Percentiles rank a stretch among this genome's conserved stretches.
Evolutionary conservation across 768 basidiomycete genomes (phyloP).

Genomic region (Boletus rubroflammeus): DNA sequence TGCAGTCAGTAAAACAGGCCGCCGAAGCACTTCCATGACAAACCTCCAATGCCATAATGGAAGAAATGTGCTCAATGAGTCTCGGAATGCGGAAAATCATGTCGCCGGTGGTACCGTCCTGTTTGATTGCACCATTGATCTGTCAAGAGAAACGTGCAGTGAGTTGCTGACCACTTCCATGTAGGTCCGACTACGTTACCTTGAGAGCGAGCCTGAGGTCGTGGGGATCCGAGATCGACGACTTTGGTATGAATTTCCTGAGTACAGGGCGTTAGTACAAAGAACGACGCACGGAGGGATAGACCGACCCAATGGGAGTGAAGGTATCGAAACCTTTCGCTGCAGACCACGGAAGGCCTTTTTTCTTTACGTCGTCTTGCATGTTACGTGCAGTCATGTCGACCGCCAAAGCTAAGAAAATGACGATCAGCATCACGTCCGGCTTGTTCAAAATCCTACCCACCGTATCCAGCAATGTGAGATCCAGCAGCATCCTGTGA

Average conservation of each 20-base stretch:
- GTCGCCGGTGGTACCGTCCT: constrained; percentile 79
- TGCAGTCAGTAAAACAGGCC: not conserved
- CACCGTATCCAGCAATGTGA: constrained; percentile 92
- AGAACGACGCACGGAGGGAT: not conserved
- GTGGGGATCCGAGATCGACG: constrained; percentile 64
- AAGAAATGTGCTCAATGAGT: constrained; percentile 86
- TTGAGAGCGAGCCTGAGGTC: constrained; percentile 74
- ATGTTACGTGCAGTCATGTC: constrained; percentile 97
- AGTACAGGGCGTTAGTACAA: constrained; percentile 1
- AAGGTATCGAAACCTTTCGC: constrained; percentile 98
- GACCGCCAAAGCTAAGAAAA: constrained; percentile 71
- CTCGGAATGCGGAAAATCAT: constrained; percentile 93
- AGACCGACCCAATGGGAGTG: constrained; percentile 76
- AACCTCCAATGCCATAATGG: constrained; percentile 97
- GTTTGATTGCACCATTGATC: constrained; percentile 83
- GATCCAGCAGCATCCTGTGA: constrained; percentile 63
- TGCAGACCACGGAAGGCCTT: constrained; percentile 95
- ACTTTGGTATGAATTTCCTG: constrained; percentile 81
- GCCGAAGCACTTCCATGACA: constrained; percentile 7
- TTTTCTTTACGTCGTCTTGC: constrained; percentile 89
- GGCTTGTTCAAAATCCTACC: constrained; percentile 9
- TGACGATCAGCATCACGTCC: not conserved
- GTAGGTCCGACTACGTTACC: constrained; percentile 35
- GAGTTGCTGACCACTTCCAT: not conserved
- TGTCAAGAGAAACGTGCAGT: constrained; percentile 25